A percentile compares a stretch with the other conserved stretches of the same genome.
phyloP scores from a whole-genome alignment of 1,139 yeast species.

The Debaryomyces subglobosus region DNA sequence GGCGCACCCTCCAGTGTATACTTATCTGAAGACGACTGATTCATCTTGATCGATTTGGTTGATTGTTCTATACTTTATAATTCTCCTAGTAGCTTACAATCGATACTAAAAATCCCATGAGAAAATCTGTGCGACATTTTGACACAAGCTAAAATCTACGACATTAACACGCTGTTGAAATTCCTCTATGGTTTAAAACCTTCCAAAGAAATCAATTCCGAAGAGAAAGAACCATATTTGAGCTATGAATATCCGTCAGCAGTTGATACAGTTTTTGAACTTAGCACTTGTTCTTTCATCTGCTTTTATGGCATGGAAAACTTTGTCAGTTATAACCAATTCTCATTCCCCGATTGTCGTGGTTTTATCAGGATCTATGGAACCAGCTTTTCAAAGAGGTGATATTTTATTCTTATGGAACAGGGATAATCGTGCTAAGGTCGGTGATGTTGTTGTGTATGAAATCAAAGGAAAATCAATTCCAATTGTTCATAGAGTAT shows the following conservation, averaged over 20 bases:
- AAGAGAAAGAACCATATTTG: not conserved
- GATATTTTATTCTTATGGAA: constrained; percentile 93
- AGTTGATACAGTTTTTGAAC: constrained; percentile 59
- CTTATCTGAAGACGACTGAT: constrained; percentile 7
- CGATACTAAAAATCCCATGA: not conserved
- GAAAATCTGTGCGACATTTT: not conserved
- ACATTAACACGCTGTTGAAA: constrained; percentile 7
- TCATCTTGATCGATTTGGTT: constrained; percentile 2
- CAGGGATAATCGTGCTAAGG: constrained; percentile 63
- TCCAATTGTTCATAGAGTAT: constrained; percentile 94
- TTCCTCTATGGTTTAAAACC: not conserved
- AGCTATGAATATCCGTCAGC: constrained; percentile 50
- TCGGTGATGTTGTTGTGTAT: constrained; percentile 98
- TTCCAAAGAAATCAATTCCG: not conserved
- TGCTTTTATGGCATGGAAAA: constrained; percentile 92
- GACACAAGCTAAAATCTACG: not conserved
- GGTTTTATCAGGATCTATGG: constrained; percentile 98
- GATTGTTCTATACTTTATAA: not conserved
- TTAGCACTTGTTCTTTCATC: constrained; percentile 81
- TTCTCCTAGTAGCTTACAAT: not conserved
- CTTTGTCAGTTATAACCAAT: constrained; percentile 73
- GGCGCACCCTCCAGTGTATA: not conserved
- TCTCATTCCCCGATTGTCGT: constrained; percentile 95
- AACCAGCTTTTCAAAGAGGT: constrained; percentile 98
- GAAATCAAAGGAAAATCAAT: constrained; percentile 78